phyloP scores from a whole-genome alignment of 768 basidiomycete genomes.

The Strobilomyces confusus region DNA sequence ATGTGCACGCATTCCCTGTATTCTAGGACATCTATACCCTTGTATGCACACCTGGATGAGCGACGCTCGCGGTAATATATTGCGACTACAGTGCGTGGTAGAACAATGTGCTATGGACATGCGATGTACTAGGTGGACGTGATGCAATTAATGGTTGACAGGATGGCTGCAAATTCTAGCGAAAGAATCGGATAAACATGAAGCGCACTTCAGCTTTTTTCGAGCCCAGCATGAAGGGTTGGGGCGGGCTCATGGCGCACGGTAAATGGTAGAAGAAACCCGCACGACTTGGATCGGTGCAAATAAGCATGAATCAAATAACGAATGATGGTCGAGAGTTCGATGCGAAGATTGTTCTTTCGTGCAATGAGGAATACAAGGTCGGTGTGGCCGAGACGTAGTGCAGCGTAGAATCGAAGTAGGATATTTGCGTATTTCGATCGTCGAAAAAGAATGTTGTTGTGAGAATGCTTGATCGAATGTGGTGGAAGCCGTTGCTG shows the following conservation, averaged over 20 bases:
- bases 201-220: constrained; percentile 28
- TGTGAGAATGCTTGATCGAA: constrained; percentile 24
- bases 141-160: constrained; percentile 24
- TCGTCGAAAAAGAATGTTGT: constrained; percentile 22
- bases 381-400: constrained; percentile 14
- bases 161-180: constrained; percentile 27
- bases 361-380: constrained; percentile 21
- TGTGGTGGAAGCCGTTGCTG: constrained; percentile 13
- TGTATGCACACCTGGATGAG: constrained; percentile 2
- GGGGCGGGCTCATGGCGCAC: constrained; percentile 24
- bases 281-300: constrained; percentile 28
- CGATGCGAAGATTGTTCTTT: constrained; percentile 33
- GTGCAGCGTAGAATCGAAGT: constrained; percentile 20
- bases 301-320: constrained; percentile 35
- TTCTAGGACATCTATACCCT: constrained; percentile 20
- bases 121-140: constrained; percentile 19
- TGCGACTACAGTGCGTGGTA: constrained; percentile 29
- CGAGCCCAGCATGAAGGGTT: constrained; percentile 13
- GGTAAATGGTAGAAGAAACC: constrained; percentile 29
- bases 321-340: constrained; percentile 27
- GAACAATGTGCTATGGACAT: constrained; percentile 22
- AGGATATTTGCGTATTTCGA: constrained; percentile 25
- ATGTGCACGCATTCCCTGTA: constrained; percentile 17
- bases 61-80: constrained; percentile 25
- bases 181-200: constrained; percentile 23